Evolutionary conservation across 2,329 filamentous ascomycete species (phyloP).

Genomic region (Endothia cerciana): DNA sequence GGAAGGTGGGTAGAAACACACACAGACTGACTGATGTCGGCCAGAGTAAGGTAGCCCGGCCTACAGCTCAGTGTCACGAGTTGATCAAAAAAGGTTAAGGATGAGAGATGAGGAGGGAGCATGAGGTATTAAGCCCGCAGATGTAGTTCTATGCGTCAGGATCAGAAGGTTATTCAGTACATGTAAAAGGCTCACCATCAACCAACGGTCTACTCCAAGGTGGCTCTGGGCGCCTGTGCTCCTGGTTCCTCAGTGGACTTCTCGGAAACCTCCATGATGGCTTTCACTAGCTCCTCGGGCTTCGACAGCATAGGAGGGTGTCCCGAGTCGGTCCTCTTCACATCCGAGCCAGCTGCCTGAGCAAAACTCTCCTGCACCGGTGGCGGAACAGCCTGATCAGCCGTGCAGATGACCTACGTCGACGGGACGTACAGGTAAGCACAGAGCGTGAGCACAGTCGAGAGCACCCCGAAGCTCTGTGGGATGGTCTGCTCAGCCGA

Average conservation of each 20-base stretch:
- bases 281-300: background rate
- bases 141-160: too few relatives aligned
- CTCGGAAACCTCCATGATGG: background rate
- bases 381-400: constrained; percentile 28
- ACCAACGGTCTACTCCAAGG: too few relatives aligned
- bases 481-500: constrained; percentile 28
- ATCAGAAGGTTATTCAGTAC: too few relatives aligned
- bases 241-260: background rate
- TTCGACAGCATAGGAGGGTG: constrained; percentile 9
- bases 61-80: too few relatives aligned
- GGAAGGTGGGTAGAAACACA: too few relatives aligned
- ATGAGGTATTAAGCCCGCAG: too few relatives aligned
- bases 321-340: constrained; percentile 2
- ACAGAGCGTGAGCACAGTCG: constrained; percentile 25
- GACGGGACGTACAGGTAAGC: constrained; percentile 32
- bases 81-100: too few relatives aligned
- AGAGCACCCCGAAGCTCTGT: constrained; percentile 28
- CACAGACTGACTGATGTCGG: too few relatives aligned
- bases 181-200: too few relatives aligned
- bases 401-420: constrained; percentile 31
- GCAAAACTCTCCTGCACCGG: constrained; percentile 18
- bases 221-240: background rate
- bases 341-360: background rate
- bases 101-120: too few relatives aligned
- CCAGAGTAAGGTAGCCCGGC: too few relatives aligned